Base-by-base conservation (phyloP, 352 stramenopile genomes). In the Globisporangium lucens region DNA sequence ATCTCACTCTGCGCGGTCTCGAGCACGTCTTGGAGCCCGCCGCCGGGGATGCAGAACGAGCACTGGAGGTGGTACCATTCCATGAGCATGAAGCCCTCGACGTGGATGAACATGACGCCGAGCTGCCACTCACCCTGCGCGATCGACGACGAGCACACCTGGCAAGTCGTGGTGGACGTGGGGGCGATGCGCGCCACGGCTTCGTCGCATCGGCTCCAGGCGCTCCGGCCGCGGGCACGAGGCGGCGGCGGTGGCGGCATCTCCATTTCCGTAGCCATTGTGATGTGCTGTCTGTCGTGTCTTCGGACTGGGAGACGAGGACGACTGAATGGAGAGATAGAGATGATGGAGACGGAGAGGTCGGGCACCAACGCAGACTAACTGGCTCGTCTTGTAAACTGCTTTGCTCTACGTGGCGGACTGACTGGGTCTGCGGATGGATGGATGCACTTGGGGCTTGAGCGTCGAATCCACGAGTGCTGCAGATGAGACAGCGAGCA, bases 1-100 rank as follows among this genome's bases (percentile, higher is more conserved):
- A 92, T 90, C 67, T 90, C 84, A 36, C 63, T 86, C 67, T 89
- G 82, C 57, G 87, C 84, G 7, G 72, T 81, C 43, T 85, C 70
- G 24, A 92, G 69, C 52, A 92, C 70, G 41, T 89, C 75, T 36
- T 72, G 72, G 38, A 90, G 70, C 17, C 74, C 74, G 57, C 72
- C 75, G 61, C 76, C 82, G 2, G 84, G 80, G n/a, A 92, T 72
- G 58, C 68, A 67, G 47, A 74, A 72, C 58, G 75, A 78, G 75
- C 86, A 94, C 52, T 77, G 72, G 30, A 94, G 66, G 69, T 94
- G 86, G 70, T 91, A 80, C 86, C 86, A 94, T 70, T 94, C 86
- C 82, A 94, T 91, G 68, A 94, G 79, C 86, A 94, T 92, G 75
- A 92, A 94, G 63, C 86, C 86, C 47, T 94, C 86, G 67, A 90